Base-by-base conservation (phyloP, 129 eudicot genomes). In the Arctium lappa region DNA sequence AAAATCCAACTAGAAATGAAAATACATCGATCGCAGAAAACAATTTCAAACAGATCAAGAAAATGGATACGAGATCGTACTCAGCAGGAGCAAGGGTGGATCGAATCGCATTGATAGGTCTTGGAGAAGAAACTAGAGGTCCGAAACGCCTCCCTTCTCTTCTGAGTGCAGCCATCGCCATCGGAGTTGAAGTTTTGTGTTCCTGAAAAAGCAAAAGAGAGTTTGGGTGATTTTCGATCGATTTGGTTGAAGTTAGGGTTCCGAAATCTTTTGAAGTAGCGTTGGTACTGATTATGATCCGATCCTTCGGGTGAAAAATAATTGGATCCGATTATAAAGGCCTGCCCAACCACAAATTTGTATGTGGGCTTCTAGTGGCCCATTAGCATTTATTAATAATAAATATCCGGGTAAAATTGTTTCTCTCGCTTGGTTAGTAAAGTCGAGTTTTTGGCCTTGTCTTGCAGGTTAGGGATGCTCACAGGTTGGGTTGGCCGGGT, bases 91-190 rank as follows among this genome's bases (percentile, higher is more conserved):
- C 79, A 75, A 92, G 83, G 30, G 90, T 86, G 79, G 94, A 88
- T 62, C 92, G 88, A 79, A 92, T 80, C 48, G 69, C 81, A 73
- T 86, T 82, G 85, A 77, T 66, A 2, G 92, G 88, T 46, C 82
- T 84, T 31, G 92, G 84, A 71, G 92, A 80, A 22, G 88, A 85
- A 76, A 86, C 69, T 16, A 88, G 84, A 60, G 94, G 90, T 69
- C 75, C 81, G 78, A 90, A 77, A 39, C 94, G 97, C 84, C 79
- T 85, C 18, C 89, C 85, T 83, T 92, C 97, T 18, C 91, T 86
- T 78, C 97, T 90, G 50, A 92, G 72, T 38, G 92, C 92, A 68
- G 92, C 92, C 97, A 92, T 92, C 80, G 97, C 97, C 97, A 92
- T 92, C 50, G 53, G 72, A 73, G 38, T 30, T 78, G n/a, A 62